Evolutionary conservation across 192 early-diverging fungal species (phyloP).

Genomic region (Allomyces macrogynus): DNA sequence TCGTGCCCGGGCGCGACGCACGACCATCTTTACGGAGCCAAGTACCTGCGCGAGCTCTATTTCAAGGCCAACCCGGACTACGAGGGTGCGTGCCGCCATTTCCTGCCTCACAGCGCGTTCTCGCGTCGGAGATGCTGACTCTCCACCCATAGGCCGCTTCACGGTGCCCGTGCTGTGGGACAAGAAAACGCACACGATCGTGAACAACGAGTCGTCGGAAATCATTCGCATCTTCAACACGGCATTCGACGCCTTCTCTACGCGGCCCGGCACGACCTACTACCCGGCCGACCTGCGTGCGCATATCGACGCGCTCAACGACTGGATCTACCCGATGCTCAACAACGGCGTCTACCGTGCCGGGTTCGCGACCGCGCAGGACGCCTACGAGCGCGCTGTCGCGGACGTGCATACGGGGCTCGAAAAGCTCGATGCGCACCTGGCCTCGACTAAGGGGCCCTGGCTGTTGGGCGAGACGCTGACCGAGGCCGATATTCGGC

Average conservation of each 20-base stretch:
- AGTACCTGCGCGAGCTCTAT: conserved; percentile 71
- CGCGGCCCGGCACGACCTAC: conserved; percentile 42
- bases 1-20: conserved; percentile 43
- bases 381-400: conserved; percentile 60
- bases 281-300: conserved; percentile 57
- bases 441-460: conserved; percentile 30
- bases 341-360: conserved; percentile 94
- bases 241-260: conserved; percentile 55
- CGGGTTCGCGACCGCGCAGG: conserved; percentile 78
- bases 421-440: conserved; percentile 61
- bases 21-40: conserved; percentile 51
- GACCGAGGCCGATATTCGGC: conserved; percentile 85
- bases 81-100: conserved; percentile 15
- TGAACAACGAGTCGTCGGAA: conserved; percentile 91
- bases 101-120: background rate
- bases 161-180: conserved; percentile 97
- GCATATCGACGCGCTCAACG: conserved; percentile 72
- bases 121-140: background rate
- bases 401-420: conserved; percentile 51
- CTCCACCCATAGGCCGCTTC: conserved; percentile 22
- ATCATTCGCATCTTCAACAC: conserved; percentile 90
- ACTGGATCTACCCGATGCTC: conserved; percentile 80
- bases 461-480: conserved; percentile 57
- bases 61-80: conserved; percentile 73
- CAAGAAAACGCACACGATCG: conserved; percentile 75